phyloP scores from a whole-genome alignment of 208 protist genomes.

The Leishmania turanica region DNA sequence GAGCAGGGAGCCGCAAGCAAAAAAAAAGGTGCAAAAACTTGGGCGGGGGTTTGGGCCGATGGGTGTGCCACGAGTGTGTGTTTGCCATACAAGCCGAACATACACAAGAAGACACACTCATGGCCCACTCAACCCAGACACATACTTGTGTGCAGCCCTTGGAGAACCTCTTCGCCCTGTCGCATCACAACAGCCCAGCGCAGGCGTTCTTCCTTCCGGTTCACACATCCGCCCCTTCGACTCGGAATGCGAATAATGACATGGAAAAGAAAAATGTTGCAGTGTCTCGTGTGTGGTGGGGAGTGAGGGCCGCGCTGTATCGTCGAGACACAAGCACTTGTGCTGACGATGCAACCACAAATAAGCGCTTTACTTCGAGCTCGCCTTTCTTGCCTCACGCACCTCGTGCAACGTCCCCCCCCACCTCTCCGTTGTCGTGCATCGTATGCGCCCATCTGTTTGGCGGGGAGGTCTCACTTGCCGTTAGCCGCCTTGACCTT shows the following conservation, averaged over 20 bases:
- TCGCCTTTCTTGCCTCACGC: neutral
- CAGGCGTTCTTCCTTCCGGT: neutral
- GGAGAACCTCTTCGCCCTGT: neutral
- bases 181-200: neutral
- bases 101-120: neutral
- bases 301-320: neutral
- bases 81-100: neutral
- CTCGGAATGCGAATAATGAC: neutral
- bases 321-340: neutral
- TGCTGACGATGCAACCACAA: neutral
- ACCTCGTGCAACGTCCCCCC: neutral
- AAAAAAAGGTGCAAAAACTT: neutral
- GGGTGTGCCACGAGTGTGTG: neutral
- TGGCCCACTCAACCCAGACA: neutral
- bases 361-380: neutral
- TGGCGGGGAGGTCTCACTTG: slow-evolving; percentile 21
- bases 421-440: neutral
- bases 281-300: neutral
- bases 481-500: slow-evolving; percentile 61
- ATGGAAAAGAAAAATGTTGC: neutral
- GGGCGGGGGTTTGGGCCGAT: neutral
- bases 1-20: neutral
- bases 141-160: neutral
- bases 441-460: neutral
- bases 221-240: neutral